phyloP scores from a whole-genome alignment of 2,329 filamentous ascomycete genomes.

The Neoarthrinium moseri region DNA sequence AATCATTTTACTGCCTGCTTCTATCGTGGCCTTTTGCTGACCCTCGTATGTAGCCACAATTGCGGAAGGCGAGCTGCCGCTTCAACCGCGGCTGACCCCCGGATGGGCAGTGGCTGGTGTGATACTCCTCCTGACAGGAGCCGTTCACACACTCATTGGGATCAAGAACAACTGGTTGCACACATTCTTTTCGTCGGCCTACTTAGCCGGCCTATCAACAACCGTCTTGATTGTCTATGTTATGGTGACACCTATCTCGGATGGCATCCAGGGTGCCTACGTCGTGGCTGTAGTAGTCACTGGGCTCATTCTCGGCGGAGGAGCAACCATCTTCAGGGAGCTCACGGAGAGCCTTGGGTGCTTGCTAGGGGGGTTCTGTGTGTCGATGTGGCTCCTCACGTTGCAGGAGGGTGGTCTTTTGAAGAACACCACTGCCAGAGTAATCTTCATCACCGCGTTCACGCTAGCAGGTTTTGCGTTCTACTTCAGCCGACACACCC shows the following conservation, averaged over 20 bases:
- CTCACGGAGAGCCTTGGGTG: slow-evolving; percentile 80
- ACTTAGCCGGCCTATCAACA: slow-evolving; percentile 69
- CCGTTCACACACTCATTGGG: slow-evolving; percentile 70
- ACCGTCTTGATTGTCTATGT: slow-evolving; percentile 85
- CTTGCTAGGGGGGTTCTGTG: slow-evolving; percentile 79
- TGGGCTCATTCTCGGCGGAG: slow-evolving; percentile 70
- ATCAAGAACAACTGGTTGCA: slow-evolving; percentile 81
- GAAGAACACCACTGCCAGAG: slow-evolving; percentile 57
- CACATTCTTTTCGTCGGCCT: slow-evolving; percentile 77
- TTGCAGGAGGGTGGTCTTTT: slow-evolving; percentile 76
- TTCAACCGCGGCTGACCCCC: slow-evolving; percentile 74
- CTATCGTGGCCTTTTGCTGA: background rate
- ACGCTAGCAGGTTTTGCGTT: slow-evolving; percentile 67
- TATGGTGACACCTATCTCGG: slow-evolving; percentile 73
- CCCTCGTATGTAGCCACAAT: slow-evolving; percentile 38
- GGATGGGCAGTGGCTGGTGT: slow-evolving; percentile 77
- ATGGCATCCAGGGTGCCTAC: slow-evolving; percentile 81
- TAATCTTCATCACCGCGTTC: slow-evolving; percentile 74
- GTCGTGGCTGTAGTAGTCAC: slow-evolving; percentile 75
- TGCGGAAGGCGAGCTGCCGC: slow-evolving; percentile 59
- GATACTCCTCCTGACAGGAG: slow-evolving; percentile 72
- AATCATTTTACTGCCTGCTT: background rate
- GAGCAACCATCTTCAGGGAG: slow-evolving; percentile 78
- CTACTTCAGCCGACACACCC: slow-evolving; percentile 76
- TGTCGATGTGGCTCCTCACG: slow-evolving; percentile 88